Percentiles rank a stretch among this genome's conserved stretches.
Conservation (phyloP, 306 rosid genomes). For the Notholithocarpus densiflorus region DNA sequence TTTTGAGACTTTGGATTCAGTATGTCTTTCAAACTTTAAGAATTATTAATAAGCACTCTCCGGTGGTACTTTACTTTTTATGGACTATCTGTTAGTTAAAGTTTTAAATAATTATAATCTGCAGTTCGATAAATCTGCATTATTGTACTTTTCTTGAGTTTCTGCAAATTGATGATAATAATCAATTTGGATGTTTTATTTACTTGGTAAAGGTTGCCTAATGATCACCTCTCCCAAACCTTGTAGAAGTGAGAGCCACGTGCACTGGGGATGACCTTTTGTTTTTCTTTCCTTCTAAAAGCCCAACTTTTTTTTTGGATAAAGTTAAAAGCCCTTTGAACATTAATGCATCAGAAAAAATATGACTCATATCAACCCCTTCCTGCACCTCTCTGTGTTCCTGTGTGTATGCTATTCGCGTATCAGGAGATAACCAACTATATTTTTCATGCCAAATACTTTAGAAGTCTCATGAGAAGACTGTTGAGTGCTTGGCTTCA, state of each 20-base stretch:
- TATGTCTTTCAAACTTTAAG: slow-evolving; percentile 39
- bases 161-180: neutral
- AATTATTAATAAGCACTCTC: slow-evolving; percentile 22
- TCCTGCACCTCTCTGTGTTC: neutral
- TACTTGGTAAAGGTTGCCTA: neutral
- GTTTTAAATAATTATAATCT: neutral
- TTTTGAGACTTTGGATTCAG: slow-evolving; percentile 86
- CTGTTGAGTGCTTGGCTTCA: neutral
- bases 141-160: neutral
- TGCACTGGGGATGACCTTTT: too few species aligned
- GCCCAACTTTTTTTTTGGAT: too few species aligned
- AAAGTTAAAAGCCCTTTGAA: neutral
- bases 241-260: too few species aligned
- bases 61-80: neutral
- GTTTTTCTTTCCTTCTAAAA: too few species aligned
- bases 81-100: neutral
- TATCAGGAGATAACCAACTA: neutral
- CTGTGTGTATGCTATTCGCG: neutral
- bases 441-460: neutral
- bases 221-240: too few species aligned
- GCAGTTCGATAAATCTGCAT: neutral
- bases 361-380: neutral
- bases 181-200: neutral
- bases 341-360: neutral
- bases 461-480: neutral